Conservation (phyloP, 2,329 filamentous ascomycete species). For the Talaromyces sp. region DNA sequence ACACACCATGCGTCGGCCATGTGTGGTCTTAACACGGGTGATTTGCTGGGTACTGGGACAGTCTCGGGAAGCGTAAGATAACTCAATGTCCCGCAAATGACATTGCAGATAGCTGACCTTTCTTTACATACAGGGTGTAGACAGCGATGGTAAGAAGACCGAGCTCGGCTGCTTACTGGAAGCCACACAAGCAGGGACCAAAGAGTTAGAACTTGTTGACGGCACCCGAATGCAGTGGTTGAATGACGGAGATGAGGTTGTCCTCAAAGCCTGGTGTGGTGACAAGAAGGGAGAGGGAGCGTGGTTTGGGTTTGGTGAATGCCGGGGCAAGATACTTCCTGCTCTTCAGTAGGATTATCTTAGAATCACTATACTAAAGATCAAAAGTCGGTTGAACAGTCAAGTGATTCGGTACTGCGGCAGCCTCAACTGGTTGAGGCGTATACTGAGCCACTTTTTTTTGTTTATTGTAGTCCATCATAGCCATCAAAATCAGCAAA, state of each 20-base stretch:
- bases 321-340: background rate
- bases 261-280: background rate
- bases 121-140: background rate
- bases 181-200: background rate
- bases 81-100: background rate
- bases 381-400: background rate
- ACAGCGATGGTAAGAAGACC: background rate
- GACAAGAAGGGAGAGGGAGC: background rate
- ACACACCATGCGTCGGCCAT: constrained; percentile 24
- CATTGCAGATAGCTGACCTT: background rate
- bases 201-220: background rate
- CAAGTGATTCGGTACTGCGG: too few species aligned
- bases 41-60: constrained; percentile 27
- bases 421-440: too few species aligned
- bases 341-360: background rate
- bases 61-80: constrained; percentile 7
- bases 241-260: background rate
- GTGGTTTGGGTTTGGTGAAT: background rate
- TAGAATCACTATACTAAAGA: background rate
- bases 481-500: too few species aligned
- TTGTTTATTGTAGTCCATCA: background rate
- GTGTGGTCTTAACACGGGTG: constrained; percentile 23
- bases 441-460: background rate
- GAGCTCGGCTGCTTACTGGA: background rate
- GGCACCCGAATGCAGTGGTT: background rate